These are phyloP conservation scores for Rachicladosporium sp. DNA, from an alignment of 2,329 filamentous ascomycete species.

Conservation along the genomic window DNA sequence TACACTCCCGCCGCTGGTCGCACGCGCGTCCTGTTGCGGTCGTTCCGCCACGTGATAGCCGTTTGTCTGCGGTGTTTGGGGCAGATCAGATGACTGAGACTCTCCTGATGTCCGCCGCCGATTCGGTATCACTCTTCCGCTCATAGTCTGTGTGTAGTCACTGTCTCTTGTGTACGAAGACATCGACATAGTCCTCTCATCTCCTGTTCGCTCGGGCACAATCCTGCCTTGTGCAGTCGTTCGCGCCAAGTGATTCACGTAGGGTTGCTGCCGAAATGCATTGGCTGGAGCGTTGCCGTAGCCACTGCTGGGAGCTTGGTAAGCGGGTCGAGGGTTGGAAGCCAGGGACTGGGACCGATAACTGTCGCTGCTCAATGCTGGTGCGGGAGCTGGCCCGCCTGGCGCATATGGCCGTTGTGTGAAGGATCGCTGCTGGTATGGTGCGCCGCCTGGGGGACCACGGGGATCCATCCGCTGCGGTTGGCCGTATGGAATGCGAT, in stretches of 20 bases:
- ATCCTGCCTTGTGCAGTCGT: slow-evolving; percentile 86
- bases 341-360: slow-evolving; percentile 92
- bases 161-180: slow-evolving; percentile 66
- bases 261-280: slow-evolving; percentile 67
- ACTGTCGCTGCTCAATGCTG: slow-evolving; percentile 66
- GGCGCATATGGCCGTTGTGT: slow-evolving; percentile 18
- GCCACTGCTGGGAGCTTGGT: slow-evolving; percentile 51
- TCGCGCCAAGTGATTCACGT: slow-evolving; percentile 54
- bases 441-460: slow-evolving; percentile 36
- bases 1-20: slow-evolving; percentile 22
- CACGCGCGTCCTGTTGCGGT: slow-evolving; percentile 6
- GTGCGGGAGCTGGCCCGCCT: slow-evolving; percentile 13
- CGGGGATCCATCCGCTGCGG: slow-evolving; percentile 58
- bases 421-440: slow-evolving; percentile 27
- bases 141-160: slow-evolving; percentile 79
- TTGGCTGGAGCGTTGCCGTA: slow-evolving; percentile 52
- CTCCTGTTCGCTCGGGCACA: slow-evolving; percentile 71
- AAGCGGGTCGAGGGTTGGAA: slow-evolving; percentile 57
- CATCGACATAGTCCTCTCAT: slow-evolving; percentile 94
- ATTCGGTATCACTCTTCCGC: slow-evolving; percentile 78
- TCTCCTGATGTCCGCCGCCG: slow-evolving; percentile 47
- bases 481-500: slow-evolving; percentile 58
- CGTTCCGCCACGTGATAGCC: slow-evolving; percentile 14
- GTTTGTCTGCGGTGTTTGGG: slow-evolving; percentile 14
- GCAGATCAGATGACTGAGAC: slow-evolving; percentile 4